Base-by-base conservation (phyloP, 257 asterid genomes). In the Solanum virginianum region DNA sequence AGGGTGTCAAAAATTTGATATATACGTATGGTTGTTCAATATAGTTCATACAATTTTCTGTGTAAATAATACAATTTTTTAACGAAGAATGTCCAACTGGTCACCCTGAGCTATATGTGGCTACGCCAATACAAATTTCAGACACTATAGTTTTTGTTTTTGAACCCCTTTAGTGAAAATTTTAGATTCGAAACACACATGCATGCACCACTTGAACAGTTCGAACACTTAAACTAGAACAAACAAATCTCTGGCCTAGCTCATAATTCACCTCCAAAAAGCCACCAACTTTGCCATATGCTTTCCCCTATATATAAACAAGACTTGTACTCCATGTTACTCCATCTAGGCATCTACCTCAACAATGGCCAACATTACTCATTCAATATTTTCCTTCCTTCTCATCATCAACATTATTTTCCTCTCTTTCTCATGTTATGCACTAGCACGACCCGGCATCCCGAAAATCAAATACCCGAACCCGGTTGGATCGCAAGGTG, bases 401-500 rank as follows among this genome's bases (percentile, higher is more conserved):
- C 5, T 70, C 80, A 70, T 39, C 54, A 2, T 39, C 80, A 41
- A 2, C 80, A 70, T 70, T 41, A 18, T 41, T 70, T 70, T 16
- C 0, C 29, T 70, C 80, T 70, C 80, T 70, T 39, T 1, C 80
- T 70, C 80, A 39, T 18, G 26, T 39, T 18, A 39, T 8, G 15
- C 80, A 5, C 2, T 39, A 18, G 80, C 54, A 39, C 29, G 53
- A 11, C 80, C 29, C 8, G 80, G 41, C 49, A 70, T 70, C 16
- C 17, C 16, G 5, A 69, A 70, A 70, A 39, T n/a, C 24, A 59
- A 10, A 70, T 53, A 70, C 8, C 80, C 80, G 10, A 9, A 70
- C 60, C 84, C 86, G 85, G 81, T 89, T 24, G 74, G 57, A 4
- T 69, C 68, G 15, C 83, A 81, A 53, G 98, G 94, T 16, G 92